Percentiles rank a stretch among this genome's conserved stretches.
phyloP scores from a whole-genome alignment of 176 grass and related monocot genomes.

The Oryza brachyantha region DNA sequence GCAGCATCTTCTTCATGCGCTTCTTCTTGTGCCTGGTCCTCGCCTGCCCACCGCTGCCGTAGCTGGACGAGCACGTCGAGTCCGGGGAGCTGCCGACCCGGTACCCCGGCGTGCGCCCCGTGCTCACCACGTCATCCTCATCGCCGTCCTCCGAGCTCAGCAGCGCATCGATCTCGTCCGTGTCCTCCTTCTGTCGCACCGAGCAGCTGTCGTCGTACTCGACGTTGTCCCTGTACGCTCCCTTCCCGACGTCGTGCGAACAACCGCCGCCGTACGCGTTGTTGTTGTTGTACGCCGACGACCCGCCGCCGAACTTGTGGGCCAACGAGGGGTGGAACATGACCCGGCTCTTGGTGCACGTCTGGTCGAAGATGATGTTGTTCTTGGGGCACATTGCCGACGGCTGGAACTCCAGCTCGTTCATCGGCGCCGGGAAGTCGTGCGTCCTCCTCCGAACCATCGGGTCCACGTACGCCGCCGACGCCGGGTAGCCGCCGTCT shows the following conservation, averaged over 20 bases:
- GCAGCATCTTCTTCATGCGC: slow-evolving; percentile 85
- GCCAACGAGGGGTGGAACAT: slow-evolving; percentile 94
- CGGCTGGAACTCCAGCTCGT: slow-evolving; percentile 83
- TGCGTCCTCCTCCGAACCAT: slow-evolving; percentile 44
- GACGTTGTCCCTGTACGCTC: slow-evolving; percentile 28
- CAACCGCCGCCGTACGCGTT: slow-evolving; percentile 20
- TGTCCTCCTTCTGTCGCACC: slow-evolving; percentile 65
- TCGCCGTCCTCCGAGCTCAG: slow-evolving; percentile 82
- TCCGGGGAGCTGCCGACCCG: slow-evolving; percentile 62
- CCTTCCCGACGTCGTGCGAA: slow-evolving; percentile 36
- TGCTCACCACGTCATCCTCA: slow-evolving; percentile 90
- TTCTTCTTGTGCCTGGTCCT: slow-evolving; percentile 48
- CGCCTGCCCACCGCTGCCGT: slow-evolving; percentile 21
- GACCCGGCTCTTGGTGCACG: slow-evolving; percentile 66
- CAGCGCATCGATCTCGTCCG: slow-evolving; percentile 88
- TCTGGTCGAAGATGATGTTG: slow-evolving; percentile 98
- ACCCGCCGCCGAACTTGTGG: slow-evolving; percentile 55
- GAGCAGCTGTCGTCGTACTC: slow-evolving; percentile 29
- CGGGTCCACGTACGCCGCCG: slow-evolving; percentile 53
- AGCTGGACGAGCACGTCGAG: slow-evolving; percentile 72
- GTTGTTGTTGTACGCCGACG: slow-evolving; percentile 32
- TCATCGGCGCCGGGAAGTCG: slow-evolving; percentile 72
- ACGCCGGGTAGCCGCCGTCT: slow-evolving; percentile 40
- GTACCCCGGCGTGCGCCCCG: slow-evolving; percentile 64
- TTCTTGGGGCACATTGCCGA: slow-evolving; percentile 89